Evolutionary conservation across 2,329 filamentous ascomycete genomes (phyloP).

Genomic region (Claviceps monticola): DNA sequence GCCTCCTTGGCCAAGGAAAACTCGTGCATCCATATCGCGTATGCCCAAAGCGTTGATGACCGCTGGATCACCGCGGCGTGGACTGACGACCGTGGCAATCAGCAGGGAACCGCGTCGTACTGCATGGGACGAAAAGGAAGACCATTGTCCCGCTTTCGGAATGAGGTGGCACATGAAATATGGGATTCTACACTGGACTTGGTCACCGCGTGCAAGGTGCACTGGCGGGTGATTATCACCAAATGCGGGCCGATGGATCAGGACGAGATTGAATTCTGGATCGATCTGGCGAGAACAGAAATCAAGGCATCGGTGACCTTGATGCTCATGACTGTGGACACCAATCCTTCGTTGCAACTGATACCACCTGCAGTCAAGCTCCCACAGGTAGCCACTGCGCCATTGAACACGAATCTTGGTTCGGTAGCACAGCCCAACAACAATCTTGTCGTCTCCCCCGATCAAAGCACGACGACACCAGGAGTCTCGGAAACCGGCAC

Average conservation of each 20-base stretch:
- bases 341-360: slow-evolving; percentile 48
- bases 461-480: slow-evolving; percentile 39
- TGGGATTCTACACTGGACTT: slow-evolving; percentile 69
- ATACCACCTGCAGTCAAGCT: slow-evolving; percentile 41
- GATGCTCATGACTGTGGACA: slow-evolving; percentile 51
- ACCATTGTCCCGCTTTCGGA: slow-evolving; percentile 36
- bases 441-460: slow-evolving; percentile 41
- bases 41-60: slow-evolving; percentile 60
- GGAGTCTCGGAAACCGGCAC: slow-evolving; percentile 26
- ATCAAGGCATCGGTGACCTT: slow-evolving; percentile 36
- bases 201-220: slow-evolving; percentile 53
- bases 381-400: slow-evolving; percentile 25
- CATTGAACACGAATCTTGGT: slow-evolving; percentile 47
- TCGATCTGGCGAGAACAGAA: slow-evolving; percentile 36
- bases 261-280: slow-evolving; percentile 50
- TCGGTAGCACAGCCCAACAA: slow-evolving; percentile 48
- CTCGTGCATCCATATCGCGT: slow-evolving; percentile 67
- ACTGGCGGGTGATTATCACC: slow-evolving; percentile 65
- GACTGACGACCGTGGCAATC: slow-evolving; percentile 63
- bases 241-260: slow-evolving; percentile 56
- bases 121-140: slow-evolving; percentile 49
- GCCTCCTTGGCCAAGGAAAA: slow-evolving; percentile 65
- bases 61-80: slow-evolving; percentile 69
- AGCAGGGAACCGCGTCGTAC: slow-evolving; percentile 61
- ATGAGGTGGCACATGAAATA: slow-evolving; percentile 57